phyloP scores from a whole-genome alignment of 2,329 filamentous ascomycete species.

The Fusarium mundagurra region DNA sequence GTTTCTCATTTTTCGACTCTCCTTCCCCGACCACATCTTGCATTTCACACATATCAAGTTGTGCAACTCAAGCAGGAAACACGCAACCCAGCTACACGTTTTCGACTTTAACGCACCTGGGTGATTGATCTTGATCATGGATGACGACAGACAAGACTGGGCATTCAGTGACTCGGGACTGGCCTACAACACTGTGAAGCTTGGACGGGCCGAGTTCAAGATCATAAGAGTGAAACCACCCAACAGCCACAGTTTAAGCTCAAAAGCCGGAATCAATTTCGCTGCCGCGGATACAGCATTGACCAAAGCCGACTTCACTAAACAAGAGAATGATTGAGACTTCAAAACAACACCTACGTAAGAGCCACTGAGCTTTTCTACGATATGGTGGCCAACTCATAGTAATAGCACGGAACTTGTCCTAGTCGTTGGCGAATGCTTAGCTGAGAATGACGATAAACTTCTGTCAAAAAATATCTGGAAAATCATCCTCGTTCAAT shows the following conservation, averaged over 20 bases:
- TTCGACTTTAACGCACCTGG: not conserved
- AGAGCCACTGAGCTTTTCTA: not conserved
- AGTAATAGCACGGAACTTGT: not conserved
- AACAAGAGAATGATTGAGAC: not conserved
- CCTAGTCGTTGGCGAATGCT: not conserved
- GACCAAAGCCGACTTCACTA: not conserved
- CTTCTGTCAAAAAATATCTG: not conserved
- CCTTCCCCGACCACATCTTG: not conserved
- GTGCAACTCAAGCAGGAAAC: not conserved
- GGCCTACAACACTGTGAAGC: not conserved
- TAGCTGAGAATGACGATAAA: not conserved
- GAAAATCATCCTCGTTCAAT: not conserved
- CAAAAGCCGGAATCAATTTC: not conserved
- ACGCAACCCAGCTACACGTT: not conserved
- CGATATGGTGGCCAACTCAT: not conserved
- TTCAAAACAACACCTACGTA: fast-evolving
- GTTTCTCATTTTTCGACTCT: not conserved
- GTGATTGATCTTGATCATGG: not conserved
- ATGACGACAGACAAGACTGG: not conserved
- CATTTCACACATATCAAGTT: not conserved
- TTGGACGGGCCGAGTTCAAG: not conserved
- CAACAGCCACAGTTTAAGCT: not conserved
- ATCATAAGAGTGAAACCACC: not conserved
- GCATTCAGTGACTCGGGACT: not conserved
- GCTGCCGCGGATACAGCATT: not conserved